phyloP scores from a whole-genome alignment of 2,329 filamentous ascomycete species.

The Capronia coronata region DNA sequence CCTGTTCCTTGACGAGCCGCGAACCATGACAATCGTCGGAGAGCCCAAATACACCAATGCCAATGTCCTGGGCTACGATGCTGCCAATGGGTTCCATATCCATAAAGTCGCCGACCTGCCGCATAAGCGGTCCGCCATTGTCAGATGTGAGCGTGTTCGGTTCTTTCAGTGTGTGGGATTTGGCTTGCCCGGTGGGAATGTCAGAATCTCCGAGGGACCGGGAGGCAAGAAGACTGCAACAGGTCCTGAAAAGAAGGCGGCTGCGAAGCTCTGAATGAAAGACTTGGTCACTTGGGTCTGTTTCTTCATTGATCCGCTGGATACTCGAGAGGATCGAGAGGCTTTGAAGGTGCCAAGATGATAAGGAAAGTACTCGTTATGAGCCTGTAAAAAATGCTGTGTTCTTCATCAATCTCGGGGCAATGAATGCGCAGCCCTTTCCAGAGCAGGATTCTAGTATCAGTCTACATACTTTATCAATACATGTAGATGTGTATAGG shows the following conservation, averaged over 20 bases:
- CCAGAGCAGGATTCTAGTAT: too few relatives aligned
- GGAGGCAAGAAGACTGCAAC: background rate
- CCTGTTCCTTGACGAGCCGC: constrained; percentile 53
- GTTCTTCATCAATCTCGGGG: too few relatives aligned
- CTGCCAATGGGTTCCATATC: constrained; percentile 65
- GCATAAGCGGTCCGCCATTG: constrained; percentile 59
- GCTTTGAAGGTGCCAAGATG: too few relatives aligned
- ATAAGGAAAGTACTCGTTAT: too few relatives aligned
- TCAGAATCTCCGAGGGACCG: background rate
- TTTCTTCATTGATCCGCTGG: too few relatives aligned
- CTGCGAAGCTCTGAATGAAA: background rate
- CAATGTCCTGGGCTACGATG: constrained; percentile 66
- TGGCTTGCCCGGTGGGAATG: constrained; percentile 1
- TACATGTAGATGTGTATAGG: too few relatives aligned
- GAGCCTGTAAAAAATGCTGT: too few relatives aligned
- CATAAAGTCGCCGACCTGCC: constrained; percentile 67
- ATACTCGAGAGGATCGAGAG: too few relatives aligned
- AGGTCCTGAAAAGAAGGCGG: background rate
- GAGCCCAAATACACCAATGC: constrained; percentile 67
- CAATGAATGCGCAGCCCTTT: too few relatives aligned
- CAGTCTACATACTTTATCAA: too few relatives aligned
- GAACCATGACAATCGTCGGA: constrained; percentile 48
- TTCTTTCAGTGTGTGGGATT: constrained; percentile 54
- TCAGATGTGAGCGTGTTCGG: constrained; percentile 58
- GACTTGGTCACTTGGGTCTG: background rate